Evolutionary conservation across 768 basidiomycete species (phyloP).

Genomic region (Podaxis sp.): DNA sequence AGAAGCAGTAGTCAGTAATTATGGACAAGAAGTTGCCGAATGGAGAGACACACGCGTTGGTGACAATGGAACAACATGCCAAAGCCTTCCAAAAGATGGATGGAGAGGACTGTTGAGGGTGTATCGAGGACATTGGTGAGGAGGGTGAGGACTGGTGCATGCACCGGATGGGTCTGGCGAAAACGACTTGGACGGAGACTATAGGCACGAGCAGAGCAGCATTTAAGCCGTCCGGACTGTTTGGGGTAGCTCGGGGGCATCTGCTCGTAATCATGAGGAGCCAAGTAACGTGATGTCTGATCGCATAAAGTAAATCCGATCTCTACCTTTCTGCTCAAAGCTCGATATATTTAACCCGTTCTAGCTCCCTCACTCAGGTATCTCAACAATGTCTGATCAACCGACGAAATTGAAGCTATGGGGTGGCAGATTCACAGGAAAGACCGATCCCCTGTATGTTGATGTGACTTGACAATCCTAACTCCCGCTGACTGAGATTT

Average conservation of each 20-base stretch:
- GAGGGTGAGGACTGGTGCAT: neutral
- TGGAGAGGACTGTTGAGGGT: neutral
- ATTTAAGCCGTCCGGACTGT: neutral
- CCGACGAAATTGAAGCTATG: conserved; percentile 72
- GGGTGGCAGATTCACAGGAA: conserved; percentile 88
- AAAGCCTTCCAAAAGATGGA: conserved; percentile 19
- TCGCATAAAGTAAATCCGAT: neutral
- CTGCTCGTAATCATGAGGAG: neutral
- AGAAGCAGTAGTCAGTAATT: neutral
- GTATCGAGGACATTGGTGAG: neutral
- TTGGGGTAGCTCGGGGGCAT: conserved; percentile 7
- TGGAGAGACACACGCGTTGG: conserved; percentile 57
- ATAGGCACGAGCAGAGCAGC: neutral
- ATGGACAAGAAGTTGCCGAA: conserved; percentile 2
- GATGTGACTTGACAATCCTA: conserved; percentile 13
- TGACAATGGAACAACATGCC: conserved; percentile 53
- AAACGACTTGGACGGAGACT: neutral
- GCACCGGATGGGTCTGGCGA: neutral
- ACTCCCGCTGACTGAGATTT: conserved; percentile 16
- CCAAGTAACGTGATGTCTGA: conserved; percentile 7
- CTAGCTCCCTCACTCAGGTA: neutral
- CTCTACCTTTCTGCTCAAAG: neutral
- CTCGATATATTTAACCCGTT: conserved; percentile 8
- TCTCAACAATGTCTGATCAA: conserved; percentile 32
- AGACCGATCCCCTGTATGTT: conserved; percentile 82